phyloP scores from a whole-genome alignment of 805 yeast genomes.

The Saccharomycopsis malanga region DNA sequence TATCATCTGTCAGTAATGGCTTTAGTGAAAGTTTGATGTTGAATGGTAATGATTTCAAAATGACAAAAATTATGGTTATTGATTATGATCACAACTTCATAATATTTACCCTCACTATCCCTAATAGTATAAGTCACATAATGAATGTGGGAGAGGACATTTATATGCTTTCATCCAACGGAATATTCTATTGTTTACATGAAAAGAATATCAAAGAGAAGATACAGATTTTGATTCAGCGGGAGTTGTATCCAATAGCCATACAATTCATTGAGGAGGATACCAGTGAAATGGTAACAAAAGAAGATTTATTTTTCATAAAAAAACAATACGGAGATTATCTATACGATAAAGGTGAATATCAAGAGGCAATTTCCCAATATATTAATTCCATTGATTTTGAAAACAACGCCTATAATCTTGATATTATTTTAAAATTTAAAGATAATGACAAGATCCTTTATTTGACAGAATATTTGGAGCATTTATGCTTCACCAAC shows the following conservation, averaged over 20 bases:
- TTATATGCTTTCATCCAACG: conserved; percentile 65
- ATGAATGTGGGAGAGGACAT: conserved; percentile 43
- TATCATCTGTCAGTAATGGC: conserved; percentile 39
- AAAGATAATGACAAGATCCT: conserved; percentile 48
- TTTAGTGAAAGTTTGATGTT: conserved; percentile 9
- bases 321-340: conserved; percentile 63
- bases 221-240: conserved; percentile 56
- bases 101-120: conserved; percentile 61
- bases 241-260: conserved; percentile 69
- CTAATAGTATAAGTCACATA: conserved; percentile 54
- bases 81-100: conserved; percentile 67
- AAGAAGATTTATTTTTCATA: conserved; percentile 33
- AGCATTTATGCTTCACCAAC: conserved; percentile 20
- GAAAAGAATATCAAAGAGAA: conserved; percentile 65
- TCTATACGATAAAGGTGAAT: conserved; percentile 58
- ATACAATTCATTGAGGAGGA: conserved; percentile 50
- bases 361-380: conserved; percentile 64
- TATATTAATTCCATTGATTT: conserved; percentile 52
- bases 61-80: conserved; percentile 38
- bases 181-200: conserved; percentile 57
- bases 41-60: conserved; percentile 18
- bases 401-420: conserved; percentile 11
- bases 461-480: conserved; percentile 39
- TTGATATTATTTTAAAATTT: conserved; percentile 44
- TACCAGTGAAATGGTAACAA: conserved; percentile 21